A percentile compares a stretch with the other conserved stretches of the same genome.
Conservation (phyloP, 139 green algal genomes). For the Ettlia oleoabundans region DNA sequence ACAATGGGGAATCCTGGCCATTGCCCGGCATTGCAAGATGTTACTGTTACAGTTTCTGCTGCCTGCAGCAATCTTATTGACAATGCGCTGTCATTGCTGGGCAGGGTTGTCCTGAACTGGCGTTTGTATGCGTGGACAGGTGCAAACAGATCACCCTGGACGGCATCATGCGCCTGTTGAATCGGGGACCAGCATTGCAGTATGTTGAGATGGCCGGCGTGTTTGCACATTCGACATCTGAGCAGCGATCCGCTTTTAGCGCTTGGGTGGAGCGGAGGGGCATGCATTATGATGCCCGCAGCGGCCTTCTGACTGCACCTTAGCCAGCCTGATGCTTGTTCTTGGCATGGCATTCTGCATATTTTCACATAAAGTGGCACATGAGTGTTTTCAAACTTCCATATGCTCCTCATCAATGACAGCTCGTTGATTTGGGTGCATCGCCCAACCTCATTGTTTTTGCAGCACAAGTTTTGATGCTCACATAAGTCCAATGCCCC, state of each 20-base stretch:
- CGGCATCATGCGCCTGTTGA: conserved; percentile 7
- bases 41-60: neutral
- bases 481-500: too few species aligned
- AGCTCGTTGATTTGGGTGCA: too few species aligned
- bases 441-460: too few species aligned
- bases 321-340: too few species aligned
- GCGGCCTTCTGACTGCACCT: neutral
- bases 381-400: neutral
- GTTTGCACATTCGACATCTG: neutral
- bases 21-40: neutral
- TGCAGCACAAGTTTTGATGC: too few species aligned
- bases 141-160: neutral
- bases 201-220: neutral
- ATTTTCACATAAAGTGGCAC: too few species aligned
- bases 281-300: neutral
- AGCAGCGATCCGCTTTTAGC: neutral
- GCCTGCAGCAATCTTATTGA: neutral
- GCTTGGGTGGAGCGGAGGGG: neutral
- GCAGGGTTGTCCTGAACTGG: neutral
- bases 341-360: too few species aligned
- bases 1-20: neutral
- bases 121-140: neutral
- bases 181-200: neutral
- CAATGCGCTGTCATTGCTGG: neutral
- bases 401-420: too few species aligned